Evolutionary conservation across 805 yeast genomes (phyloP).

Genomic region (Lipomyces yamadae): DNA sequence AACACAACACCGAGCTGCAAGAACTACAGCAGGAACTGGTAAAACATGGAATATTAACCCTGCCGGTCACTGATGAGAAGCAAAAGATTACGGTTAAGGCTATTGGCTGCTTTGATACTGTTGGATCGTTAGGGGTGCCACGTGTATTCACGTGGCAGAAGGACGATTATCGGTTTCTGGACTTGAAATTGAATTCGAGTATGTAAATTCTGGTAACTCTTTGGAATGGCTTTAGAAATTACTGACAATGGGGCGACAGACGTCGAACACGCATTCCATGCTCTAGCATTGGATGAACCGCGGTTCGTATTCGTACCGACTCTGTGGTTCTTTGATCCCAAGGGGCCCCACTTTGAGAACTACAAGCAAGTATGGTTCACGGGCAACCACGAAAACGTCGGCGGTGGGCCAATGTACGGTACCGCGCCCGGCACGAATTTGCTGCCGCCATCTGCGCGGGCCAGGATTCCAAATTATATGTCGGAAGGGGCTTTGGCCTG

Average conservation of each 20-base stretch:
- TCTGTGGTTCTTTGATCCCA: conserved; percentile 25
- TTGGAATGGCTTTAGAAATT: neutral
- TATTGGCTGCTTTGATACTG: conserved; percentile 35
- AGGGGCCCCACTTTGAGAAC: neutral
- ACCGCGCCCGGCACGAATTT: conserved; percentile 13
- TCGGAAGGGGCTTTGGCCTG: conserved; percentile 20
- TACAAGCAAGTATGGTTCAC: conserved; percentile 34
- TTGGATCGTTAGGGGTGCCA: conserved; percentile 35
- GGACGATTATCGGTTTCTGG: conserved; percentile 18
- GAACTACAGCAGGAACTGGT: neutral
- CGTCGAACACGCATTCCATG: conserved; percentile 33
- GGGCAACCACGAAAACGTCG: conserved; percentile 28
- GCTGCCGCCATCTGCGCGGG: conserved; percentile 2
- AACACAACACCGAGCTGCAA: neutral
- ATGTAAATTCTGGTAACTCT: conserved; percentile 4
- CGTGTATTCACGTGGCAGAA: neutral
- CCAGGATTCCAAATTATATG: conserved; percentile 12
- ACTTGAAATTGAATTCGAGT: conserved; percentile 16
- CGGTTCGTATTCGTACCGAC: conserved; percentile 24
- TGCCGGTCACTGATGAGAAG: neutral
- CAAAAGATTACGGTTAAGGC: conserved; percentile 12
- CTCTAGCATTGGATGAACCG: conserved; percentile 29
- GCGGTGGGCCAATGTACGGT: conserved; percentile 26
- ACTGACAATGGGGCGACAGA: conserved; percentile 5
- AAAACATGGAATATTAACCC: neutral